A percentile compares a stretch with the other conserved stretches of the same genome.
Conservation (phyloP, 1,139 yeast species). For the Trichomonascaceae sp. region DNA sequence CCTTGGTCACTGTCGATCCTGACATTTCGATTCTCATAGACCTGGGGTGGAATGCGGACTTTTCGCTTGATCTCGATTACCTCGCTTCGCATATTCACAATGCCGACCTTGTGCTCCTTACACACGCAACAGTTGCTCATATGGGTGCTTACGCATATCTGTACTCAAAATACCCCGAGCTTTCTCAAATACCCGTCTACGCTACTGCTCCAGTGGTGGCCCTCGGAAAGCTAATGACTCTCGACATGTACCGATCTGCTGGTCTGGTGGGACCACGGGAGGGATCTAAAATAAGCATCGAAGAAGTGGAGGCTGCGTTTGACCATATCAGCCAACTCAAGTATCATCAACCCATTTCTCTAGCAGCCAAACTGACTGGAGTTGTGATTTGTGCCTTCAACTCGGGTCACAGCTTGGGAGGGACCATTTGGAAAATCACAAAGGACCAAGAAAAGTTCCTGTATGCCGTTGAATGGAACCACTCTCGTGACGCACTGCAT, state of each 20-base stretch:
- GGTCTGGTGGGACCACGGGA: constrained; percentile 67
- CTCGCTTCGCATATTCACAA: constrained; percentile 11
- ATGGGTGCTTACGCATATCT: constrained; percentile 70
- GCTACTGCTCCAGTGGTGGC: constrained; percentile 83
- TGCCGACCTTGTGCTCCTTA: constrained; percentile 47
- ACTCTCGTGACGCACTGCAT: constrained; percentile 73
- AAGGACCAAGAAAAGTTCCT: constrained; percentile 66
- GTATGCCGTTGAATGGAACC: constrained; percentile 94
- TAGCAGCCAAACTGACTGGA: constrained; percentile 38
- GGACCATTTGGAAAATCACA: constrained; percentile 71
- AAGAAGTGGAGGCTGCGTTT: constrained; percentile 70
- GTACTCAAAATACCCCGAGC: constrained; percentile 48
- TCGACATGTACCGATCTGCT: constrained; percentile 59
- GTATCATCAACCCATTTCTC: constrained; percentile 54
- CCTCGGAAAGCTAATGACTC: constrained; percentile 73
- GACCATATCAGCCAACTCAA: constrained; percentile 58
- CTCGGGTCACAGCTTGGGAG: constrained; percentile 91
- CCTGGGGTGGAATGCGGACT: constrained; percentile 27
- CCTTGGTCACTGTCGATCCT: constrained; percentile 18
- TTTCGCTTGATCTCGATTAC: constrained; percentile 16
- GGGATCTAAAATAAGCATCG: constrained; percentile 40
- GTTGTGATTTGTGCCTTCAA: constrained; percentile 68
- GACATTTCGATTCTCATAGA: constrained; percentile 23
- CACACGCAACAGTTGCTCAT: constrained; percentile 77
- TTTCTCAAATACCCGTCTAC: constrained; percentile 61